Percentiles rank a stretch among this genome's conserved stretches.
phyloP scores from a whole-genome alignment of 495 filamentous ascomycete species.

The Neurospora cerealis region DNA sequence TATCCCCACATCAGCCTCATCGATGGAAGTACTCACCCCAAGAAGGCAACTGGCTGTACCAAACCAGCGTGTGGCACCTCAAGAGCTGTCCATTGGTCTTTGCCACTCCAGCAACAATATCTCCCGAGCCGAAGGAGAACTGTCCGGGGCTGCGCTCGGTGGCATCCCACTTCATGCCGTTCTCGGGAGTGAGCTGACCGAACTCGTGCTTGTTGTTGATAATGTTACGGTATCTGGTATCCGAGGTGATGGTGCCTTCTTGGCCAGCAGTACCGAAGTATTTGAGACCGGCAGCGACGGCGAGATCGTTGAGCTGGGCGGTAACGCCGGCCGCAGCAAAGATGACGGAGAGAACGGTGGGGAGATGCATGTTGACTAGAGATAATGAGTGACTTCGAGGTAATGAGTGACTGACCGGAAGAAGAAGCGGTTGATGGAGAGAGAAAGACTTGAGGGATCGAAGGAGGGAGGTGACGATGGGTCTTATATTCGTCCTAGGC shows the following conservation, averaged over 20 bases:
- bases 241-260: conserved; percentile 38
- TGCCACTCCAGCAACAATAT: conserved; percentile 41
- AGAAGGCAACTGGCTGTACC: conserved; percentile 49
- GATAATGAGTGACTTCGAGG: background rate
- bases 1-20: background rate
- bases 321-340: conserved; percentile 22
- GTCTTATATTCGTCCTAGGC: background rate
- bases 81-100: conserved; percentile 43
- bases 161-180: conserved; percentile 46
- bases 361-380: conserved; percentile 15
- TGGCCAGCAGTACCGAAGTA: conserved; percentile 55
- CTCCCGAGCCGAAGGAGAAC: conserved; percentile 43
- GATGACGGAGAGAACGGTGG: conserved; percentile 13
- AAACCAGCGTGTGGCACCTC: conserved; percentile 53
- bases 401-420: background rate
- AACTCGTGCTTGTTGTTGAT: conserved; percentile 43
- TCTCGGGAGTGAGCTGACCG: conserved; percentile 49
- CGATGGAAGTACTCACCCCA: conserved; percentile 31
- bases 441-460: background rate
- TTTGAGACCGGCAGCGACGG: conserved; percentile 37
- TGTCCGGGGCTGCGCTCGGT: conserved; percentile 27
- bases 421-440: background rate
- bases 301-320: conserved; percentile 40
- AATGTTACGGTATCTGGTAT: conserved; percentile 39
- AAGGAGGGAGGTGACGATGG: background rate